Evolutionary conservation across 805 yeast genomes (phyloP).

Genomic region (Suhomyces sp.): DNA sequence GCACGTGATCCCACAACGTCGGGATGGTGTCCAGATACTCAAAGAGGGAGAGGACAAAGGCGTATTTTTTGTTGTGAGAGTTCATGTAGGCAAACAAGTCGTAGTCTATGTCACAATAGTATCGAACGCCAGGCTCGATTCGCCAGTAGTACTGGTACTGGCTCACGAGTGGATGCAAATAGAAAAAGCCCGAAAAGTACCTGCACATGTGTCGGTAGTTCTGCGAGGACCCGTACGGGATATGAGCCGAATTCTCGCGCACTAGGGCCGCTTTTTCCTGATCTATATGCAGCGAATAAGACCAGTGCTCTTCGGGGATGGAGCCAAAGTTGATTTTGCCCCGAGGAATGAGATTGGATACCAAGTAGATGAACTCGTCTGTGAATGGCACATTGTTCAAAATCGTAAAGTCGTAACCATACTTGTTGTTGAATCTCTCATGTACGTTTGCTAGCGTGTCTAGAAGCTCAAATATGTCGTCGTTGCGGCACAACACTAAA

Average conservation of each 20-base stretch:
- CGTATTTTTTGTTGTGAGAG: conserved; percentile 64
- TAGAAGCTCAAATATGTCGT: conserved; percentile 55
- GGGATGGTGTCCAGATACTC: conserved; percentile 67
- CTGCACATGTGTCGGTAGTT: conserved; percentile 87
- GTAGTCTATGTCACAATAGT: conserved; percentile 66
- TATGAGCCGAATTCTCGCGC: conserved; percentile 46
- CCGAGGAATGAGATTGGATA: conserved; percentile 68
- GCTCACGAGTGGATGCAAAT: conserved; percentile 57
- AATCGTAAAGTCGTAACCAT: conserved; percentile 77
- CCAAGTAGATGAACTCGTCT: conserved; percentile 57
- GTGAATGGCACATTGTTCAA: conserved; percentile 69
- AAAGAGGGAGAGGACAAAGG: conserved; percentile 65
- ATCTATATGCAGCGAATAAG: conserved; percentile 58
- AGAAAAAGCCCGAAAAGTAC: conserved; percentile 65
- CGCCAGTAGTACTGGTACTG: conserved; percentile 77
- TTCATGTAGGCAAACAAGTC: conserved; percentile 76
- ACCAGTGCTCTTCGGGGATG: conserved; percentile 48
- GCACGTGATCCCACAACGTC: conserved; percentile 66
- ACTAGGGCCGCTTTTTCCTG: conserved; percentile 38
- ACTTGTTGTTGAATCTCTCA: conserved; percentile 77
- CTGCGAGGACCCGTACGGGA: conserved; percentile 57
- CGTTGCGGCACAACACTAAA: conserved; percentile 67
- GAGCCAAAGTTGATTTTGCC: conserved; percentile 56
- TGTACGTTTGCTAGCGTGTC: conserved; percentile 72
- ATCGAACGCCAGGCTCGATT: conserved; percentile 69